Conservation (phyloP, 179 eudicot species). For the Pouteria campechiana region DNA sequence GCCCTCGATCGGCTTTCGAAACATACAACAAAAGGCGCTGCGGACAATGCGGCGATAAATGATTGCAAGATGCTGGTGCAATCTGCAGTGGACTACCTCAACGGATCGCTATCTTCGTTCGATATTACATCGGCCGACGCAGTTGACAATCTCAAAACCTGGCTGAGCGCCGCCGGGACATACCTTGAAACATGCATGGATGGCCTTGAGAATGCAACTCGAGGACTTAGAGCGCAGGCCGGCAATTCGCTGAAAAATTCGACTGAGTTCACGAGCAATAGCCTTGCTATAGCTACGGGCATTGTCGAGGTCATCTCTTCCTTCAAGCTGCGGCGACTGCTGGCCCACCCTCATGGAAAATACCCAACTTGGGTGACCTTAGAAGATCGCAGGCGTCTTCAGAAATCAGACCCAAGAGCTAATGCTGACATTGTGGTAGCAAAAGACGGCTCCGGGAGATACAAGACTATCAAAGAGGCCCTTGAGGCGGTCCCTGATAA, state of each 20-base stretch:
- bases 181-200: conserved; percentile 30
- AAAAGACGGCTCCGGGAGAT: conserved; percentile 15
- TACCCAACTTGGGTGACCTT: conserved; percentile 19
- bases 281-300: conserved; percentile 17
- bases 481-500: conserved; percentile 24
- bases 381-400: conserved; percentile 15
- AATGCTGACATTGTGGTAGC: conserved; percentile 20
- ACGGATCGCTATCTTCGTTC: conserved; percentile 1
- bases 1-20: conserved; percentile 9
- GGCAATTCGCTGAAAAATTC: conserved; percentile 12
- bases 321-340: conserved; percentile 6
- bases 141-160: conserved; percentile 16
- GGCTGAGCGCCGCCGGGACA: conserved; percentile 30
- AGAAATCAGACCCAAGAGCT: background rate
- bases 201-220: conserved; percentile 7
- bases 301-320: conserved; percentile 5
- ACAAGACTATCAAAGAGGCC: conserved; percentile 17
- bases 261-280: conserved; percentile 30
- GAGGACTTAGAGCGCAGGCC: background rate
- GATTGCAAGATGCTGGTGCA: conserved; percentile 23
- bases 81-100: conserved; percentile 30
- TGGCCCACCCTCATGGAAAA: background rate
- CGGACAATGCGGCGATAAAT: conserved; percentile 17
- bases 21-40: no score
- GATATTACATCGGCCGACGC: background rate